Base-by-base conservation (phyloP, 192 early-diverging fungal genomes). In the Cetraspora pellucida region DNA sequence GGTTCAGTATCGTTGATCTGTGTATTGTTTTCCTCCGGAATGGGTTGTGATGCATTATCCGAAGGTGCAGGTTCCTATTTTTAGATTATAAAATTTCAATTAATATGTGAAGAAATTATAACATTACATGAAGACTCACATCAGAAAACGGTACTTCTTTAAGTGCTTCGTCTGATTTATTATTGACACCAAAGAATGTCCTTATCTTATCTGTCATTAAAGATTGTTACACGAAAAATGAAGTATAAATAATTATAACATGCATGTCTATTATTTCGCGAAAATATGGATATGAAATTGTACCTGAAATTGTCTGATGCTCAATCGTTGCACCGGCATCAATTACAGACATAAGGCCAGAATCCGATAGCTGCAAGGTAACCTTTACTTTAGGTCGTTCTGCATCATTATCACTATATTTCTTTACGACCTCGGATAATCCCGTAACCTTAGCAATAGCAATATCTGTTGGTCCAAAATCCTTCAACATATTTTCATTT, bases 351-450 rank as follows among this genome's bases (percentile, higher is more conserved):
- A 96, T 82, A 10, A 91, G 55, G 58, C 94, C 93, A 49, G 93
- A 89, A 49, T 96, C 93, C 44, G 88, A 91, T 46, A 97, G 85
- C 79, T 93, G 91, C 70, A 98, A 85, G 8, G 89, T 82, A 7
- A 93, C 90, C 46, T 93, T 91, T 47, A 99, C 95, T 81, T 96
- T 97, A 50, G 93, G 93, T 14, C 80, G 85, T 28, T 85, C 85
- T 54, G 83, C 83, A 1, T 78, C 73, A 23, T 84, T 77, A 28
- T 88, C 84, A 50, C 91, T 89, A 77, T 90, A 87, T 68, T 88
- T 88, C n/a, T 85, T 85, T 31, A 93, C 74, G 7, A 94, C 91
- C 0, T 84, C 89, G 5, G 87, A 81, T 30, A 99, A 78, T 25
- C 95, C 96, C 23, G 85, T 73, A 43, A 98, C 77, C 14, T 85